Base-by-base conservation (phyloP, 306 rosid genomes). In the Castanea mollissima region DNA sequence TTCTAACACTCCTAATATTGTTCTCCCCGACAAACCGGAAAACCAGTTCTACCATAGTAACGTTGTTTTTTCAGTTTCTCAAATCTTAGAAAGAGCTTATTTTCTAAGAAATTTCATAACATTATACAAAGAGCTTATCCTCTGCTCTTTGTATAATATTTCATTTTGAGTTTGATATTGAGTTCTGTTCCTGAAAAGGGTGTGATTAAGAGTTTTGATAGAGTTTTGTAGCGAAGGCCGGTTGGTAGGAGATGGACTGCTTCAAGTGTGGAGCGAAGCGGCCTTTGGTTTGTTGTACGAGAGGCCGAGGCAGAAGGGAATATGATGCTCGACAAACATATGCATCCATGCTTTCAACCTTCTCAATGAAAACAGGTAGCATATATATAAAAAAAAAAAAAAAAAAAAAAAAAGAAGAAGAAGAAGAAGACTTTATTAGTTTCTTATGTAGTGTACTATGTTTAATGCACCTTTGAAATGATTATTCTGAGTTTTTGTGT, bases 281-380 rank as follows among this genome's bases (percentile, higher is more conserved):
- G 29, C 73, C 74, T 69, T 1, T 67, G 9, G 3, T 63, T 3
- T 51, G 82, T 54, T n/a, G 4, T 6, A 52, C 6, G 55, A 25
- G 6, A 27, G 60, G 25, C 5, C 20, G 6, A 44, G 60, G 32
- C 6, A 11, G 55, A 6, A 56, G 74, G n/a, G 67, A 41, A 31
- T 2, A 59, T 67, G 32, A 29, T 31, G 82, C 81, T 32, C 73
- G 73, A 7, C 77, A 31, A 23, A 85, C 90, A 52, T 82, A 87
- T 78, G 87, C 79, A 75, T 84, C 91, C 57, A 6, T 89, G 4
- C 55, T 85, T 0, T 85, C 85, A 9, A 83, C 82, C 32, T 55
- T 87, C 69, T 87, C 92, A 5, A 72, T 69, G 6, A 88, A 87
- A 82, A 35, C 90, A 82, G 92, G 95, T 88, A 4, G 3, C 2